Evolutionary conservation across 2,329 filamentous ascomycete genomes (phyloP), one percentile per base, ranked within the genome.

Genomic region (Hypomyces rosellus): DNA sequence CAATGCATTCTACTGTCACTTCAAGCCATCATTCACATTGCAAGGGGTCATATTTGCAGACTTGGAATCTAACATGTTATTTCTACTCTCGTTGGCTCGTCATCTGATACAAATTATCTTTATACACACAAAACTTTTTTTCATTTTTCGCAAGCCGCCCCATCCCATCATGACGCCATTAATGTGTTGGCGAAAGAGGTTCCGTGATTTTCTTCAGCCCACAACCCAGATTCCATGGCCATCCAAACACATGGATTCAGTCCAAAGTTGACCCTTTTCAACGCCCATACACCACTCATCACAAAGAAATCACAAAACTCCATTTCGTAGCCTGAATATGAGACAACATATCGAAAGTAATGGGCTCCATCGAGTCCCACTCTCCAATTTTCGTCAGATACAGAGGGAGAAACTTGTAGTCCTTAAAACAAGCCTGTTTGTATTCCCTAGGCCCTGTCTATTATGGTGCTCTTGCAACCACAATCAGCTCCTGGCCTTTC

Each of bases 241-340:
- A 52, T 50, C 42, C 49, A 46, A 52, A 33, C 40, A 42, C 43
- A 34, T 37, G 9, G 18, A 37, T 25, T 37, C 34, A 34, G 22
- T 42, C 40, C 50, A 40, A 49, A 40, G 40, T 51, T 39, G 30
- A 37, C 38, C 38, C 50, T 44, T 48, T 52, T 50, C 50, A 49
- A 52, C 50, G 50, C 50, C 50, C 15, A 37, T 39, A 20, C n/a
- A 30, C 42, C 20, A 20, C 20, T 44, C 42, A 16, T 46, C 37
- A 33, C 45, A 43, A 50, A 15, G 37, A 53, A 53, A 53, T 51
- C 45, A 45, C 33, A 15, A 46, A 53, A 30, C 48, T 50, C 47
- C 51, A 11, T 42, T 30, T 42, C 22, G 14, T 48, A 42, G 9
- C 37, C 45, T 39, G 34, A 46, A 46, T 36, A 20, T 16, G 15